Conservation (phyloP, 1,139 yeast genomes). For the Lodderomyces metapsilosis region DNA sequence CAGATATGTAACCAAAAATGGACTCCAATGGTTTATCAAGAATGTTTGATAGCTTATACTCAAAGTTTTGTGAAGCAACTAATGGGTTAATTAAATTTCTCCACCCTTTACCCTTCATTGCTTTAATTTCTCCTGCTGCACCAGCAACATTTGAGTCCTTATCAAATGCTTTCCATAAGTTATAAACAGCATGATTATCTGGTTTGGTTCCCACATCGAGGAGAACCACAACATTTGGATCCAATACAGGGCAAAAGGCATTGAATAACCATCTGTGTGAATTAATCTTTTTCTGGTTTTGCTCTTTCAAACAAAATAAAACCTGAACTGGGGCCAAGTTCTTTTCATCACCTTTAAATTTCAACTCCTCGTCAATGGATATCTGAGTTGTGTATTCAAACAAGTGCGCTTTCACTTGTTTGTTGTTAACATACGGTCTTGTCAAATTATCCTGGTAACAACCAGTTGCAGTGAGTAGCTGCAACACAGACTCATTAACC, state of each 20-base stretch:
- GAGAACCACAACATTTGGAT: slow-evolving; percentile 82
- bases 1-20: slow-evolving; percentile 88
- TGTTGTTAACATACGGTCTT: slow-evolving; percentile 85
- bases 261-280: slow-evolving; percentile 95
- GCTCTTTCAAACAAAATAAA: slow-evolving; percentile 84
- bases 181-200: slow-evolving; percentile 78
- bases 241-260: slow-evolving; percentile 84
- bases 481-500: slow-evolving; percentile 77
- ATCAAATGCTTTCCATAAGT: slow-evolving; percentile 96
- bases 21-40: slow-evolving; percentile 94
- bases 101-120: slow-evolving; percentile 90
- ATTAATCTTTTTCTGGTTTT: slow-evolving; percentile 85
- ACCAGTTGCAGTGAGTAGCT: slow-evolving; percentile 88
- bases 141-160: slow-evolving; percentile 96
- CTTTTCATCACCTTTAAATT: slow-evolving; percentile 74
- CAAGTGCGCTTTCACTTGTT: slow-evolving; percentile 86
- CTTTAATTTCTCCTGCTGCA: slow-evolving; percentile 95
- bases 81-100: slow-evolving; percentile 78
- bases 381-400: slow-evolving; percentile 94
- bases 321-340: slow-evolving; percentile 92
- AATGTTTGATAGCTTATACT: slow-evolving; percentile 93
- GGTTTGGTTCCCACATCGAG: slow-evolving; percentile 95
- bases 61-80: slow-evolving; percentile 95
- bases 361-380: slow-evolving; percentile 78
- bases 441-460: slow-evolving; percentile 97